phyloP scores from a whole-genome alignment of 1,139 yeast species.

The Protomyces inundatus region DNA sequence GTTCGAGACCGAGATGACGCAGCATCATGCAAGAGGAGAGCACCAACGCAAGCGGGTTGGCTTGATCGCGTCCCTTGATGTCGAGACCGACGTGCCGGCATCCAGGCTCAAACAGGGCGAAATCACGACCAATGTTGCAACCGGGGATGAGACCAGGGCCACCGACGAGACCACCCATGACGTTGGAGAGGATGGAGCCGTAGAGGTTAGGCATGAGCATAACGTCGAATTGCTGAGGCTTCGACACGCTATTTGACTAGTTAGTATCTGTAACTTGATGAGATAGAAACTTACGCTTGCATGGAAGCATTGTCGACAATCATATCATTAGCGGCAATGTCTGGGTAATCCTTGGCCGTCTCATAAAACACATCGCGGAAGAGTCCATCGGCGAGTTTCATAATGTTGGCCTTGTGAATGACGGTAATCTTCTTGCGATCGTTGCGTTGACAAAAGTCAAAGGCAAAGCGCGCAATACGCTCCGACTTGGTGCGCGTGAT shows the following conservation, averaged over 20 bases:
- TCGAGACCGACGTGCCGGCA: constrained; percentile 99
- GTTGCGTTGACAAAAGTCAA: constrained; percentile 89
- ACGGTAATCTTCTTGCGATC: constrained; percentile 91
- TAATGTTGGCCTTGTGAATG: constrained; percentile 97
- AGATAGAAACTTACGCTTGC: constrained; percentile 58
- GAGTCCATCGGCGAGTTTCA: constrained; percentile 98
- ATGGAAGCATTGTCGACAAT: constrained; percentile 98
- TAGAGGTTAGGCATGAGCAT: constrained; percentile 96
- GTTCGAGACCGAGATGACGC: constrained; percentile 89
- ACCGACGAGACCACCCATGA: constrained; percentile 97
- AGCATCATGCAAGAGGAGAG: constrained; percentile 97
- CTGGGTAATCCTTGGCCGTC: constrained; percentile 75
- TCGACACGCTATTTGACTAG: constrained; percentile 52
- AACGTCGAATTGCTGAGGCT: constrained; percentile 97
- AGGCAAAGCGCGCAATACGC: constrained; percentile 95
- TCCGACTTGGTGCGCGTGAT: constrained; percentile 93
- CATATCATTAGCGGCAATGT: constrained; percentile 78
- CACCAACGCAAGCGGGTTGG: constrained; percentile 96
- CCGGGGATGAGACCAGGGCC: constrained; percentile 99
- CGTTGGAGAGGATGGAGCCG: constrained; percentile 93
- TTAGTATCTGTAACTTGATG: neutral
- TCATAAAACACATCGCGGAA: constrained; percentile 91
- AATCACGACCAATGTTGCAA: constrained; percentile 95
- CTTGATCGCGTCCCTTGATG: constrained; percentile 43
- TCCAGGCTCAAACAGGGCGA: constrained; percentile 98